A percentile compares a stretch with the other conserved stretches of the same genome.
Conservation (phyloP, 2,329 filamentous ascomycete genomes). For the Oidium heveae region DNA sequence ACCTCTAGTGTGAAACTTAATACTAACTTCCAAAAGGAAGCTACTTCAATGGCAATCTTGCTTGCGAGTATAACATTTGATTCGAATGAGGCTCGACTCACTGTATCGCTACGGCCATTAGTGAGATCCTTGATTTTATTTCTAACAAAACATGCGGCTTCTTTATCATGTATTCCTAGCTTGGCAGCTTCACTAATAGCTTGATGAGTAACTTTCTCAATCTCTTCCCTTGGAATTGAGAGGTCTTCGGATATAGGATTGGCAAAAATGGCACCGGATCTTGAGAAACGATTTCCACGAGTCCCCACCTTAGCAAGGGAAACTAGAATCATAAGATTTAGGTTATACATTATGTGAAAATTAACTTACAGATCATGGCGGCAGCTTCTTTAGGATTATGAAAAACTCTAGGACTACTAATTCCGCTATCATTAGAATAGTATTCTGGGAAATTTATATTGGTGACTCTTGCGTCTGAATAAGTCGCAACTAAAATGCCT, state of each 20-base stretch:
- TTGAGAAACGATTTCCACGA: not conserved
- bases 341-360: not conserved
- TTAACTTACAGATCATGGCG: slow-evolving; percentile 46
- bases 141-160: slow-evolving; percentile 45
- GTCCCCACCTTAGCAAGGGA: slow-evolving; percentile 21
- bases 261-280: slow-evolving; percentile 64
- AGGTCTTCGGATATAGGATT: slow-evolving; percentile 44
- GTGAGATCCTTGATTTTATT: slow-evolving; percentile 43
- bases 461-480: slow-evolving; percentile 53
- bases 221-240: slow-evolving; percentile 32
- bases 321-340: slow-evolving; percentile 17
- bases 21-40: slow-evolving; percentile 1
- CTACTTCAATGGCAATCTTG: slow-evolving; percentile 31
- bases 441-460: slow-evolving; percentile 66
- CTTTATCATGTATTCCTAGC: slow-evolving; percentile 32
- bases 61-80: slow-evolving; percentile 41
- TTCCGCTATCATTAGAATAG: too few species aligned
- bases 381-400: too few species aligned
- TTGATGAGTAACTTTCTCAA: slow-evolving; percentile 28
- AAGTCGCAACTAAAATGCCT: slow-evolving; percentile 66
- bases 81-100: slow-evolving; percentile 39
- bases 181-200: slow-evolving; percentile 27
- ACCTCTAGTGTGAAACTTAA: too few species aligned
- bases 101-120: slow-evolving; percentile 31
- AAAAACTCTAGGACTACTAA: too few species aligned